Conservation (phyloP, 768 basidiomycete genomes). For the Russula virescens region DNA sequence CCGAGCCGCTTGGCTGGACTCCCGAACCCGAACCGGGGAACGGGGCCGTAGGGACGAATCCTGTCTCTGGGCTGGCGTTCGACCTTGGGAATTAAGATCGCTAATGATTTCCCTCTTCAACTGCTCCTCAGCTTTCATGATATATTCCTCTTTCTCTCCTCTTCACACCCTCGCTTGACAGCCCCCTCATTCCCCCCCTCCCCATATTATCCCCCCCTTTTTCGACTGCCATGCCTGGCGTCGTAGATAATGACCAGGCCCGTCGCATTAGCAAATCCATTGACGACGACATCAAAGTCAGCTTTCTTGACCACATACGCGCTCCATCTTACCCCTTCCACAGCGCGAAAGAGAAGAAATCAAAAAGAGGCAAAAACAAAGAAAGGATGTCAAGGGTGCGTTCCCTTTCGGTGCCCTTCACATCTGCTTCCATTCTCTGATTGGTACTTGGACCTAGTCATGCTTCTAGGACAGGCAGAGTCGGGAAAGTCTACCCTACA, state of each 20-base stretch:
- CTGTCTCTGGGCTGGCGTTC: no score
- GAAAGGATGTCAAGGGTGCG: slow-evolving; percentile 51
- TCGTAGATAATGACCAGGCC: slow-evolving; percentile 39
- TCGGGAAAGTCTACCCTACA: slow-evolving; percentile 77
- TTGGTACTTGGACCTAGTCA: slow-evolving; percentile 37
- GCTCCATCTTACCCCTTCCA: background rate
- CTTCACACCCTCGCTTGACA: background rate
- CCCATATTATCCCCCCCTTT: background rate
- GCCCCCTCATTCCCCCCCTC: background rate
- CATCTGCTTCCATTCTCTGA: background rate
- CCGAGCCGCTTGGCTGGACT: slow-evolving; percentile 6
- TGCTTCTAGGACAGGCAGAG: slow-evolving; percentile 76
- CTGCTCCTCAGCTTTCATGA: slow-evolving; percentile 6
- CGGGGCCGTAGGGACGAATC: background rate
- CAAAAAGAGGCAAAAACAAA: slow-evolving; percentile 41
- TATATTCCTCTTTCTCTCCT: slow-evolving; percentile 13
- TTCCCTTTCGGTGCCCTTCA: slow-evolving; percentile 1
- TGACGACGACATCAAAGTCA: slow-evolving; percentile 52
- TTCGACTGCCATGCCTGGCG: slow-evolving; percentile 15
- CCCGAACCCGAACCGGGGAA: background rate
- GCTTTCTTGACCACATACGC: background rate
- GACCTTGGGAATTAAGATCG: slow-evolving; percentile 21
- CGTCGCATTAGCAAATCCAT: slow-evolving; percentile 45
- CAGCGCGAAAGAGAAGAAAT: slow-evolving; percentile 43
- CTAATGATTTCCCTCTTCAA: slow-evolving; percentile 21